Conservation (phyloP, 768 basidiomycete species). For the Mycena vulgaris region DNA sequence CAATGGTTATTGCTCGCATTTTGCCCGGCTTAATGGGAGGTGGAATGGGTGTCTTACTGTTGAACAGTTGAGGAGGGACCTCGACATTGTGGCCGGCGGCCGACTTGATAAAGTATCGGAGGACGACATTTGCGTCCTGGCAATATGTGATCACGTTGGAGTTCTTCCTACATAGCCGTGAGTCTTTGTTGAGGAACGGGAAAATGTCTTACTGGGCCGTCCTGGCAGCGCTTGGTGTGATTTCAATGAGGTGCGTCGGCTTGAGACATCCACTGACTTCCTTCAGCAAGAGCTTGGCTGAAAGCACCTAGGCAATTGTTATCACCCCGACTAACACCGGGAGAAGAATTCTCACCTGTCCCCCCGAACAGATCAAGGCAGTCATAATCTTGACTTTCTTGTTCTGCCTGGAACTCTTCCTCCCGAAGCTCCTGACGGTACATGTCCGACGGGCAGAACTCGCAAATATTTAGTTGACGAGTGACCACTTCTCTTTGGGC, state of each 20-base stretch:
- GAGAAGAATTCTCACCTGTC: constrained; percentile 40
- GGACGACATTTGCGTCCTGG: constrained; percentile 77
- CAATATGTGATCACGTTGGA: constrained; percentile 72
- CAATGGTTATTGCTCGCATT: constrained; percentile 75
- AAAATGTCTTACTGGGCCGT: constrained; percentile 67
- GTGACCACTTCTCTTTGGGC: constrained; percentile 2
- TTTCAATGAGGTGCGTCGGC: constrained; percentile 78
- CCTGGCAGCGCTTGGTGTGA: constrained; percentile 80
- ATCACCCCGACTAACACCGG: constrained; percentile 50
- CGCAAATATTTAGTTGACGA: constrained; percentile 14
- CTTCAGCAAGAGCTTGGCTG: constrained; percentile 68
- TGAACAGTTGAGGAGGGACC: constrained; percentile 56
- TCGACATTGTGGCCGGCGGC: constrained; percentile 59
- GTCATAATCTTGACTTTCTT: constrained; percentile 44
- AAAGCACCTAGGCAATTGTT: constrained; percentile 65
- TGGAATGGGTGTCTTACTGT: constrained; percentile 57
- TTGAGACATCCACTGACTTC: constrained; percentile 64
- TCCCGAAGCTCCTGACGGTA: constrained; percentile 47
- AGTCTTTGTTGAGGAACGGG: neutral
- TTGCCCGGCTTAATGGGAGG: constrained; percentile 65
- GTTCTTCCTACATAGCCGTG: constrained; percentile 60
- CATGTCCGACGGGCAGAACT: constrained; percentile 30
- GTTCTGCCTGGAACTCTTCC: constrained; percentile 51
- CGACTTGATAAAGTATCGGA: constrained; percentile 70
- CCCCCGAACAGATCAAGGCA: constrained; percentile 67